Evolutionary conservation across 495 filamentous ascomycete genomes (phyloP).

Genomic region (Niebla homalea): DNA sequence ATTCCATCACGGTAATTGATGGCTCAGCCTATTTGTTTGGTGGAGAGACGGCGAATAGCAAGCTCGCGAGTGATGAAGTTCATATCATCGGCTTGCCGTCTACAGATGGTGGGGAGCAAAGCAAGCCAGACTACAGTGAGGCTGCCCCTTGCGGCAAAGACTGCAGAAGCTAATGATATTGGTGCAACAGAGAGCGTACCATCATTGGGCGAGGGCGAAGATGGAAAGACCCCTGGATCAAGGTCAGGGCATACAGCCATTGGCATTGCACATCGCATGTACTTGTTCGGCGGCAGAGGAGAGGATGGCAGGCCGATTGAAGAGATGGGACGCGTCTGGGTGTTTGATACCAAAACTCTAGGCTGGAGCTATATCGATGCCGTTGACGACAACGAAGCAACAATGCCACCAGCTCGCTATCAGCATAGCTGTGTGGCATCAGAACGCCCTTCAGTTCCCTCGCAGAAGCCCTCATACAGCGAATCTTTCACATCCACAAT

Average conservation of each 20-base stretch:
- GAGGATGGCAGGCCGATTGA: conserved; percentile 22
- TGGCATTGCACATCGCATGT: conserved; percentile 23
- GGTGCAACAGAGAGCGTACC: conserved; percentile 17
- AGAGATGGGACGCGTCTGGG: conserved; percentile 33
- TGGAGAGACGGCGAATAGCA: conserved; percentile 24
- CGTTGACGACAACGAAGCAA: neutral
- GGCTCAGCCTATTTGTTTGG: conserved; percentile 41
- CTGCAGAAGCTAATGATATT: neutral
- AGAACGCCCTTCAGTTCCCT: conserved; percentile 10
- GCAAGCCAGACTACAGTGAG: conserved; percentile 23
- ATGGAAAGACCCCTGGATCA: conserved; percentile 22
- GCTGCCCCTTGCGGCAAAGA: neutral
- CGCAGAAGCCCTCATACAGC: conserved; percentile 6
- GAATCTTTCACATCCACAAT: conserved; percentile 13
- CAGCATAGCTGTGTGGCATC: conserved; percentile 8
- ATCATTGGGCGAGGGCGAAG: conserved; percentile 15
- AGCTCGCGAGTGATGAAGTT: conserved; percentile 32
- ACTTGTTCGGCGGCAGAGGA: conserved; percentile 34
- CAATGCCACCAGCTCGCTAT: conserved; percentile 7
- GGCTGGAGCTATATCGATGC: conserved; percentile 19
- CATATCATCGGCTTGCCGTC: conserved; percentile 31
- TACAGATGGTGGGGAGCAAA: conserved; percentile 12
- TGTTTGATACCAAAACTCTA: conserved; percentile 30
- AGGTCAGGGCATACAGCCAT: conserved; percentile 32
- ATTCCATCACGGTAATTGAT: conserved; percentile 33